Evolutionary conservation across 208 protist species (phyloP), one percentile per base, ranked within the genome.

Genomic region (Wallacemonas sp.): DNA sequence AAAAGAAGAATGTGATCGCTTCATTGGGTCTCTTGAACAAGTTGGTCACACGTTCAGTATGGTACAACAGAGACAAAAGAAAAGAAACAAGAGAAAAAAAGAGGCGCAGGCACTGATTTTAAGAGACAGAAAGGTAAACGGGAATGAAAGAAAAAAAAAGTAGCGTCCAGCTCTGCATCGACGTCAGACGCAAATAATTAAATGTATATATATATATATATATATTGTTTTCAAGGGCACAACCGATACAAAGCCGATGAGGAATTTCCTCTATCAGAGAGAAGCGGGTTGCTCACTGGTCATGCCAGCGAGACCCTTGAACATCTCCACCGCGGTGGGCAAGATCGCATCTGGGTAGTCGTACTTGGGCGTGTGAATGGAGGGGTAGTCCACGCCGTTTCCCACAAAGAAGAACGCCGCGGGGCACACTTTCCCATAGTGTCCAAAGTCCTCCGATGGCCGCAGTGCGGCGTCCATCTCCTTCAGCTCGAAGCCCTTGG

Each of bases 291-390:
- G 54, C 31, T 45, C 41, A n/a, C 69, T 55, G 33, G 27, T 31
- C 62, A 74, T 70, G 33, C 75, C 75, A 1, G 70, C 70, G 0
- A 81, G 46, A 6, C 69, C 75, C 49, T 72, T 72, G 66, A 77
- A 76, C 62, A 77, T 73, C 62, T 74, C 62, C 56, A 81, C 70
- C 2, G 62, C 70, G 2, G 70, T 62, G 38, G 68, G 65, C 22
- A 81, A 68, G 34, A 76, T 68, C 34, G 68, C 75, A 30, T 76
- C 75, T 5, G 64, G 66, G 47, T 77, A 81, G 66, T 81, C 70
- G 66, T 81, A 81, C 26, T 59, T 39, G 17, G 62, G 39, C 0
- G 75, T 81, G 69, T 76, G 75, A 17, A 81, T 81, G n/a, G 70
- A 59, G n/a, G 70, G 65, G 62, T 76, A 76, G 59, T 71, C 59